Evolutionary conservation across 768 basidiomycete species (phyloP).

Genomic region (Leucosporidium creatinivorum): DNA sequence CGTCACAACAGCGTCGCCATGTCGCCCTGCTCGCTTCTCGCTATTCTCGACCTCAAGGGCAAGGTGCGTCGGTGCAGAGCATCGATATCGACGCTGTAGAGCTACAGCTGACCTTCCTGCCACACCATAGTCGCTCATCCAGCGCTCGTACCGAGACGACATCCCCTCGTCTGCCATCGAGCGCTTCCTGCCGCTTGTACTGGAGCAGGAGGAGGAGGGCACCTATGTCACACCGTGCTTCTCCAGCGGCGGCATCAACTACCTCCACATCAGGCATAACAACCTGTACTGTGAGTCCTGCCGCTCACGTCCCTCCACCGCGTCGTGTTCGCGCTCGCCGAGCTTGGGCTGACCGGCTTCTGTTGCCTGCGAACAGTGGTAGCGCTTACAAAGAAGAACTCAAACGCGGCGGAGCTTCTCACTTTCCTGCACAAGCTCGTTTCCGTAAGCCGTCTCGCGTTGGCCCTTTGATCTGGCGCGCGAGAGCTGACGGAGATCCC

Average conservation of each 20-base stretch:
- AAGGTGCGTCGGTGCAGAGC: slow-evolving; percentile 46
- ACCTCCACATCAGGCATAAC: slow-evolving; percentile 96
- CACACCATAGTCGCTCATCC: slow-evolving; percentile 63
- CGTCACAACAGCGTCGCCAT: too few species aligned
- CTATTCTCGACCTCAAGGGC: slow-evolving; percentile 96
- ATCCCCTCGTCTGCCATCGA: slow-evolving; percentile 83
- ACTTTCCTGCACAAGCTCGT: slow-evolving; percentile 90
- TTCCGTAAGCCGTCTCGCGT: slow-evolving; percentile 38
- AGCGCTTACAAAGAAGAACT: slow-evolving; percentile 89
- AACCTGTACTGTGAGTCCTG: slow-evolving; percentile 79
- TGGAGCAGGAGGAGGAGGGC: slow-evolving; percentile 96
- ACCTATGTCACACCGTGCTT: slow-evolving; percentile 95
- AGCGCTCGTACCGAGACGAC: slow-evolving; percentile 93
- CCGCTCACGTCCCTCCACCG: background rate
- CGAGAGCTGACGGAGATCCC: background rate
- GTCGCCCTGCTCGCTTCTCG: slow-evolving; percentile 54
- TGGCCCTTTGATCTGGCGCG: background rate
- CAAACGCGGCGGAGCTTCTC: slow-evolving; percentile 92
- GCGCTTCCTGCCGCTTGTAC: slow-evolving; percentile 81
- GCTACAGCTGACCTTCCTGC: background rate
- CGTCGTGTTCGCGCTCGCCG: background rate
- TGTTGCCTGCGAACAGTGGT: slow-evolving; percentile 56
- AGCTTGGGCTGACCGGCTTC: background rate
- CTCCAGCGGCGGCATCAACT: slow-evolving; percentile 89
- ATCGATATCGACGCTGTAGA: too few species aligned